A percentile compares a stretch with the other conserved stretches of the same genome.
phyloP scores from a whole-genome alignment of 139 green algal species.

The Gonium pectorale region DNA sequence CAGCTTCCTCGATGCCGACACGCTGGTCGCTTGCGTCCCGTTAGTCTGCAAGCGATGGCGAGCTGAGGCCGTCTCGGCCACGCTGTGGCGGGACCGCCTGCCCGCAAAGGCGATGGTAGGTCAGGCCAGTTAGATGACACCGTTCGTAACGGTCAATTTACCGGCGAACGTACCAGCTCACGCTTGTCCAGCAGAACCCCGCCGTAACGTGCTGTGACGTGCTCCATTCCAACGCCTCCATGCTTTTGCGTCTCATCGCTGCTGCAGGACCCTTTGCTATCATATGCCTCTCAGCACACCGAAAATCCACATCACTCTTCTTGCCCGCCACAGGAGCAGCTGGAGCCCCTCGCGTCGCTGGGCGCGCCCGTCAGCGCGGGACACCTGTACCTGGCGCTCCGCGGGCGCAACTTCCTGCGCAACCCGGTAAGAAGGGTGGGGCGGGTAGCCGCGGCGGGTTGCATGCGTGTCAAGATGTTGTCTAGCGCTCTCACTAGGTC shows the following conservation, averaged over 20 bases:
- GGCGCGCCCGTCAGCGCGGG: not conserved
- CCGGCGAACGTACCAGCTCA: too few species aligned
- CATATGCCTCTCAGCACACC: not conserved
- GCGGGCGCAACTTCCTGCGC: constrained; percentile 21
- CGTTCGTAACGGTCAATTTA: too few species aligned
- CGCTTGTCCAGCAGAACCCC: not conserved
- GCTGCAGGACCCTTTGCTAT: not conserved
- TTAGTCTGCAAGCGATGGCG: not conserved
- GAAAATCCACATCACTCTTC: not conserved
- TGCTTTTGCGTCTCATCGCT: not conserved
- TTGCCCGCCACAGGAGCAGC: not conserved
- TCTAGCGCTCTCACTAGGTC: too few species aligned
- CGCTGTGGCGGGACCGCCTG: not conserved
- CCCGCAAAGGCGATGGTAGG: not conserved
- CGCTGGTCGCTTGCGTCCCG: not conserved
- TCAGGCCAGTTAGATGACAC: too few species aligned
- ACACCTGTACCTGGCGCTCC: constrained; percentile 14
- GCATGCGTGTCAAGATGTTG: too few species aligned
- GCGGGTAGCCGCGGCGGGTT: too few species aligned
- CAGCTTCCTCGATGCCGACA: not conserved
- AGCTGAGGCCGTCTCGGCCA: too few species aligned
- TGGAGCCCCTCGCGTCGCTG: not conserved
- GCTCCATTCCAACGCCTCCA: not conserved
- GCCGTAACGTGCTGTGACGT: not conserved
- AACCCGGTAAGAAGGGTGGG: constrained; percentile 35